Base-by-base conservation (phyloP, 2,329 filamentous ascomycete species). In the Fusarium albosuccineum region DNA sequence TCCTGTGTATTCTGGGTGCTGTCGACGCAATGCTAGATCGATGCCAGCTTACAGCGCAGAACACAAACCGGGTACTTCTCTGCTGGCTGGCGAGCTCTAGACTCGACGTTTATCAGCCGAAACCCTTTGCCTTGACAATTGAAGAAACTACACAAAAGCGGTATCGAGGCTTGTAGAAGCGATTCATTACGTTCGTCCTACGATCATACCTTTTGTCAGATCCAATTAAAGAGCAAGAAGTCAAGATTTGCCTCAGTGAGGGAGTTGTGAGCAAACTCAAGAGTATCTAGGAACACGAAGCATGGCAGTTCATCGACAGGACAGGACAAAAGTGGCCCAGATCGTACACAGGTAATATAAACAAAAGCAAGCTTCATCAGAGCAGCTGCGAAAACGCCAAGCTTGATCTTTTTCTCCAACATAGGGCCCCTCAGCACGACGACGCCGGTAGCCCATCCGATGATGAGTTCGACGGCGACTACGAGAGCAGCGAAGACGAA, bases 1-100 rank as follows among this genome's bases (percentile, higher is more conserved):
- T 51, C 17, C 39, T 10, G 6, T 51, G 34, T 39, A 51, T 50
- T n/a, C n/a, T n/a, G n/a, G n/a, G n/a, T n/a, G n/a, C n/a, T n/a
- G n/a, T n/a, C n/a, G 17, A 51, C 48, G 37, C 34, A 8, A 33
- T 51, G 9, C 22, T 51, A 40, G 36, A 51, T 17, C 9, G 26
- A 37, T 51, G 22, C 26, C 9, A 51, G 14, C 33, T 39, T 29
- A 51, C 22, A 7, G 48, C 39, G 37, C 22, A 22, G 33, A 5
- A 29, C 4, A 51, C 36, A 5, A 40, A 34, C 27, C 4, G 10
- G 6, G 39, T 11, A 17, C 48, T 51, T 37, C 36, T 40, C 22
- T 51, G 9, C 22, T 51, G 22, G 48, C 36, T 40, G 34, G 17
- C 39, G 4, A 51, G 34, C 22, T 51, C 11, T 26, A 4, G 36